Base-by-base conservation (phyloP, 805 yeast genomes). In the Saccharomycopsis sp. region DNA sequence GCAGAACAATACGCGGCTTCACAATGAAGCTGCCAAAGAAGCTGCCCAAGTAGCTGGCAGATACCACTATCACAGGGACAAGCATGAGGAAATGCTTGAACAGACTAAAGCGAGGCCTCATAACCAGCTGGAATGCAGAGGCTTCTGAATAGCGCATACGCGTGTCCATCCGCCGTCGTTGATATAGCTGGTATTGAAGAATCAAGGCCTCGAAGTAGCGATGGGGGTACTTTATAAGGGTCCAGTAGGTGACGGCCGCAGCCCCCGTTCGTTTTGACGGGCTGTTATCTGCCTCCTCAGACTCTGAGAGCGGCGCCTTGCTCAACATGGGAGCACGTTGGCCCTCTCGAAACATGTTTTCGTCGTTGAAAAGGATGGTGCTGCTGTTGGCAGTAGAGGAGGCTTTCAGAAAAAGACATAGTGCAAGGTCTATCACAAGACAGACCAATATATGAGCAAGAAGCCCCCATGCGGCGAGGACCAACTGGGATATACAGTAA, bases 91-190 rank as follows among this genome's bases (percentile, higher is more conserved):
- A 18, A 12, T 44, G 48, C 48, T 44, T 44, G 48, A 18, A 16
- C 21, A 44, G 21, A 18, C 7, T 44, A 20, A 44, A 44, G 20
- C 48, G 18, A 12, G 48, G 48, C 16, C 48, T 44, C 18, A 44
- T 44, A 44, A 44, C 48, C 48, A 44, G 48, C 48, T 12, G 48
- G 48, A 44, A 44, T 4, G 48, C 48, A 12, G 48, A 44, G 18
- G 48, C 18, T 12, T 44, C 21, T 4, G 48, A 44, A 12, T 44
- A 44, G 16, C 48, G 48, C 48, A 16, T 5, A 16, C 48, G 48
- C 8, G 48, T 44, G 21, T 44, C 48, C 18, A 12, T 12, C 8
- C 48, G 48, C 8, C 48, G 48, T 16, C 48, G 4, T 12, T 44
- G 48, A 12, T 44, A 44, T 16, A 44, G 48, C 21, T 44, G 48